Conservation (phyloP, 2,329 filamentous ascomycete genomes). For the Alternaria conjuncta region DNA sequence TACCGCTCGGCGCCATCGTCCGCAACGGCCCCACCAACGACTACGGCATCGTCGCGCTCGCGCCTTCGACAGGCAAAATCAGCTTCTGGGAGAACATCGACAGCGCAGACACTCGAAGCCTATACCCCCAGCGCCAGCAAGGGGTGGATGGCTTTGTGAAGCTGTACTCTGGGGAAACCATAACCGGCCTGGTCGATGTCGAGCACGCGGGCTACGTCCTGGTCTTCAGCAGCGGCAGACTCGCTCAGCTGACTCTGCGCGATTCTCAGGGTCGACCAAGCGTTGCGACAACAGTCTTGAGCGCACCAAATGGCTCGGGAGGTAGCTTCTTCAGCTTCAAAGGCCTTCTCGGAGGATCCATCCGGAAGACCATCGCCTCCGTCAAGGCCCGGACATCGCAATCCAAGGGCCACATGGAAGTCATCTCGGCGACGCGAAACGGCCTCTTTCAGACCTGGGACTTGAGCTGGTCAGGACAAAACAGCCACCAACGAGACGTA, state of each 20-base stretch:
- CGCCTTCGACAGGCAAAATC: constrained; percentile 82
- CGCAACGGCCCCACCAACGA: constrained; percentile 78
- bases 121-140: constrained; percentile 81
- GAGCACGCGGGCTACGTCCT: constrained; percentile 89
- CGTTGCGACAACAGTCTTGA: constrained; percentile 79
- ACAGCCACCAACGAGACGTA: constrained; percentile 73
- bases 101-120: constrained; percentile 80
- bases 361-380: constrained; percentile 79
- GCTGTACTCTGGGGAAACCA: constrained; percentile 77
- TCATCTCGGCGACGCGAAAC: constrained; percentile 78
- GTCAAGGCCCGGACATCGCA: constrained; percentile 75
- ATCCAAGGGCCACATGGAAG: constrained; percentile 81
- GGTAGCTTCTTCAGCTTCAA: constrained; percentile 84
- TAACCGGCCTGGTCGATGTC: constrained; percentile 78
- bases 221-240: constrained; percentile 81
- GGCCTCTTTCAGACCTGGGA: constrained; percentile 86
- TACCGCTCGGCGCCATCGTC: constrained; percentile 84
- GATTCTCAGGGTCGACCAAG: constrained; percentile 86
- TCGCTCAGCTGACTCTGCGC: constrained; percentile 84
- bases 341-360: constrained; percentile 72
- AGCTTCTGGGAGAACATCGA: constrained; percentile 97
- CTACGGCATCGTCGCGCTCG: constrained; percentile 84
- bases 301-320: constrained; percentile 59
- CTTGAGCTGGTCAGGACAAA: constrained; percentile 84
- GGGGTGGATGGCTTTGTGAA: constrained; percentile 79